phyloP scores from a whole-genome alignment of 345 rosid genomes.

The Euclidium syriacum region DNA sequence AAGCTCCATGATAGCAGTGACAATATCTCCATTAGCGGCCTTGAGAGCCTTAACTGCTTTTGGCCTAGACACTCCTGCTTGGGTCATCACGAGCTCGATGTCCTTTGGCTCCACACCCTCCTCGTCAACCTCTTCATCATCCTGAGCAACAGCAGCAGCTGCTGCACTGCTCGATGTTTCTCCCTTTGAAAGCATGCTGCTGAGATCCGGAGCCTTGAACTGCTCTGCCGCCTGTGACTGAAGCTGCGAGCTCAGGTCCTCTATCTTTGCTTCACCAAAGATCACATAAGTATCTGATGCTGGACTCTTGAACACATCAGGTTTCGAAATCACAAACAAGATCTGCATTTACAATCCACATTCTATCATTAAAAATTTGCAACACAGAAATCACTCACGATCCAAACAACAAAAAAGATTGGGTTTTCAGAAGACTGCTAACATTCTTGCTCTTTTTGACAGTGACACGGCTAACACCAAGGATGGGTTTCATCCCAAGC shows the following conservation, averaged over 20 bases:
- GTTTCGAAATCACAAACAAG: conserved; percentile 76
- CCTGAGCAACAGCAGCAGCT: conserved; percentile 40
- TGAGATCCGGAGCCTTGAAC: conserved; percentile 65
- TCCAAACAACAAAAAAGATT: neutral
- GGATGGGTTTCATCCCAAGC: conserved; percentile 81
- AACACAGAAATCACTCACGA: neutral
- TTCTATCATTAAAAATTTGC: neutral
- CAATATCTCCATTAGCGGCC: conserved; percentile 71
- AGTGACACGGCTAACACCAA: conserved; percentile 78
- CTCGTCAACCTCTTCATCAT: conserved; percentile 83
- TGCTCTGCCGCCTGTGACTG: conserved; percentile 86
- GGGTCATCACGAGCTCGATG: conserved; percentile 86
- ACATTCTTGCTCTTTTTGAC: conserved; percentile 85
- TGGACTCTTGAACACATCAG: conserved; percentile 90
- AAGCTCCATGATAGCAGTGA: conserved; percentile 88
- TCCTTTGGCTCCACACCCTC: conserved; percentile 86
- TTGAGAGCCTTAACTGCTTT: conserved; percentile 80
- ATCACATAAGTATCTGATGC: conserved; percentile 72
- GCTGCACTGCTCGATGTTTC: conserved; percentile 42
- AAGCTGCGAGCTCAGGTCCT: conserved; percentile 82
- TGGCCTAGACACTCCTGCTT: conserved; percentile 73
- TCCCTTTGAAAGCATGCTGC: conserved; percentile 51
- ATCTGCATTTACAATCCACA: conserved; percentile 37
- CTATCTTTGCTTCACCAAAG: conserved; percentile 90
- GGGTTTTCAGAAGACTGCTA: conserved; percentile 12